Evolutionary conservation across 495 filamentous ascomycete species (phyloP), one percentile per base, ranked within the genome.

Genomic region (Tuber calosporum): DNA sequence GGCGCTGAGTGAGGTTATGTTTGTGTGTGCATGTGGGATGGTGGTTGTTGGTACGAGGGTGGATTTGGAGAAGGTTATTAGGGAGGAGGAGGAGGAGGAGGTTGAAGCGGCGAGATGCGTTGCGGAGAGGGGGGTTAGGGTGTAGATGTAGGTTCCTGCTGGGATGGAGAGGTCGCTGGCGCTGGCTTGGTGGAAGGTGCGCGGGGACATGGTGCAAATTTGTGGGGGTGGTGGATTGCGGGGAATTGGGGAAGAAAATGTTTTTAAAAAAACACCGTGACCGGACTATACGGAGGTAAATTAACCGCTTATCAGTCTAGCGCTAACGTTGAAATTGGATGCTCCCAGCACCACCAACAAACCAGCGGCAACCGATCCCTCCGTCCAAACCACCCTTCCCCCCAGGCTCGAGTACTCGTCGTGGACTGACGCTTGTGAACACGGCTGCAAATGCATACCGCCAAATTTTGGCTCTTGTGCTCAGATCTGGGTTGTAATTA

Each of bases 41-140:
- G 82, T 80, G 19, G 79, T 77, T 69, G 79, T 82, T 45, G 88
- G 82, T 66, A 79, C 80, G 5, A 83, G 71, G 2, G 86, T 85
- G 75, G 89, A 83, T 75, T 89, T 84, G 26, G 88, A 78, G 62
- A 86, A 86, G 15, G 90, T 82, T 45, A 84, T 84, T 78, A 90
- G 86, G 13, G 79, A 79, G 86, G 85, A 11, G 74, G 48, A 40
- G 39, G 39, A 58, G 48, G 84, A 83, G 1, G 89, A 84, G 77
- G 89, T 84, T 53, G 88, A 75, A 39, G 85, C 85, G 20, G 90
- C 82, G 66, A 85, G 85, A 77, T 89, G 86, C 38, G 45, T 75
- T 84, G 85, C 2, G 69, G 84, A 82, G 19, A 69, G 58, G 7
- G 85, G 84, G 8, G 87, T 76, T 67, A 89, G 83, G 66, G 86